Percentiles rank a stretch among this genome's conserved stretches.
These are phyloP conservation scores for Boletus sp. DNA, from an alignment of 768 basidiomycete genomes.

Conservation along the genomic window DNA sequence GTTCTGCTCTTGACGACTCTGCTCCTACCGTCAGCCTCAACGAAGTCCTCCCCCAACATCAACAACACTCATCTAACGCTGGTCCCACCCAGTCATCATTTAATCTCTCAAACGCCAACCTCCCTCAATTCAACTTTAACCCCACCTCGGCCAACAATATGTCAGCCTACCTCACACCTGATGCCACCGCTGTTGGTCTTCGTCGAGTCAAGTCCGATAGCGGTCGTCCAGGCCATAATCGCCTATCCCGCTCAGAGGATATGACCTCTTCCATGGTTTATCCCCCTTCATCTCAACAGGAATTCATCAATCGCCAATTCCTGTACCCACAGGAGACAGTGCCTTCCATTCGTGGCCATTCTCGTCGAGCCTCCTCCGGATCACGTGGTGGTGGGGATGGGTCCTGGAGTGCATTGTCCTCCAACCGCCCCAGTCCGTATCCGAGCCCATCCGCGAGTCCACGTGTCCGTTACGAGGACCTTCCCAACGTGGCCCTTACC, in stretches of 20 bases:
- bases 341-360: slow-evolving; percentile 40
- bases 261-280: slow-evolving; percentile 35
- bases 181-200: slow-evolving; percentile 33
- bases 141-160: slow-evolving; percentile 34
- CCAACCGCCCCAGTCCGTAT: slow-evolving; percentile 56
- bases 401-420: slow-evolving; percentile 35
- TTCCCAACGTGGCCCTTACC: slow-evolving; percentile 36
- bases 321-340: slow-evolving; percentile 41
- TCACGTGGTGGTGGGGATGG: slow-evolving; percentile 33
- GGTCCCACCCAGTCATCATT: slow-evolving; percentile 29
- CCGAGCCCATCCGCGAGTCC: slow-evolving; percentile 70
- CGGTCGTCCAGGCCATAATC: slow-evolving; percentile 42
- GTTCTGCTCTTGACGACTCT: slow-evolving; percentile 40
- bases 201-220: slow-evolving; percentile 52
- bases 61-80: slow-evolving; percentile 25
- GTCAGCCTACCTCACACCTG: slow-evolving; percentile 39
- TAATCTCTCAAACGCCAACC: slow-evolving; percentile 23
- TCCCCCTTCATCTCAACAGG: slow-evolving; percentile 40
- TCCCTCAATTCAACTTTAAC: slow-evolving; percentile 38
- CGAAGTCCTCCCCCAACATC: slow-evolving; percentile 29
- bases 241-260: slow-evolving; percentile 65
- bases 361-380: slow-evolving; percentile 42
- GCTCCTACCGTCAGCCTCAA: slow-evolving; percentile 28
- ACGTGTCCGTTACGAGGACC: slow-evolving; percentile 48
- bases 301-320: slow-evolving; percentile 44